Percentiles rank a stretch among this genome's conserved stretches.
These are phyloP conservation scores for Blepharisma undulans DNA, from an alignment of 169 alveolate genomes.

Conservation along the genomic window DNA sequence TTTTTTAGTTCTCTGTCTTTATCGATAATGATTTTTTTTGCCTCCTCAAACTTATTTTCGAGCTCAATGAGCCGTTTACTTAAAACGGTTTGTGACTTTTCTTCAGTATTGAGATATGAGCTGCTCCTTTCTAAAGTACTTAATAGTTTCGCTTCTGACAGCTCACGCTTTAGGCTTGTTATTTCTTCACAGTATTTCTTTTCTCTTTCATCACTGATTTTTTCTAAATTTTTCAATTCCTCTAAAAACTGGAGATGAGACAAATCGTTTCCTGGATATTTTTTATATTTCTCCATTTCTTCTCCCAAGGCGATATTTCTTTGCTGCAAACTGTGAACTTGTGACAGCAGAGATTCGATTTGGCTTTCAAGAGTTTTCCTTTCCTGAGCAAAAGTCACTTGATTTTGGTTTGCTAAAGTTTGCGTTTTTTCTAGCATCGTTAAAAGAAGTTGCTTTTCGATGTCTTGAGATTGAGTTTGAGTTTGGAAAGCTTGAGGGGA, in stretches of 20 bases:
- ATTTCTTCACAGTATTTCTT: not conserved
- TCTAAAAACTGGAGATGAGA: not conserved
- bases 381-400: not conserved
- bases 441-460: not conserved
- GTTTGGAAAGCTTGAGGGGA: too few relatives aligned
- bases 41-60: not conserved
- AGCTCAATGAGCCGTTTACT: not conserved
- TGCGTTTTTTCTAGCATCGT: conserved; percentile 5
- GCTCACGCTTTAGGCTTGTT: not conserved
- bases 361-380: not conserved
- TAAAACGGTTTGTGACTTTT: not conserved
- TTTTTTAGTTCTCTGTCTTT: not conserved
- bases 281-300: not conserved
- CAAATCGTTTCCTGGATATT: not conserved
- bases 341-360: not conserved
- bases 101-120: not conserved
- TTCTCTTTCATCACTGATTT: conserved; percentile 1
- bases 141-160: not conserved
- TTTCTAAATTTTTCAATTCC: not conserved
- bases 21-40: not conserved
- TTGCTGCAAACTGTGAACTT: too few relatives aligned
- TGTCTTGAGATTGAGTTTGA: not conserved
- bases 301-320: not conserved
- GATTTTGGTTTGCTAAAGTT: not conserved
- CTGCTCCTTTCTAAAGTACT: not conserved